Evolutionary conservation across 225 moss, liverwort and hornwort genomes (phyloP), one percentile per base, ranked within the genome.

Genomic region (Polytrichum commune): DNA sequence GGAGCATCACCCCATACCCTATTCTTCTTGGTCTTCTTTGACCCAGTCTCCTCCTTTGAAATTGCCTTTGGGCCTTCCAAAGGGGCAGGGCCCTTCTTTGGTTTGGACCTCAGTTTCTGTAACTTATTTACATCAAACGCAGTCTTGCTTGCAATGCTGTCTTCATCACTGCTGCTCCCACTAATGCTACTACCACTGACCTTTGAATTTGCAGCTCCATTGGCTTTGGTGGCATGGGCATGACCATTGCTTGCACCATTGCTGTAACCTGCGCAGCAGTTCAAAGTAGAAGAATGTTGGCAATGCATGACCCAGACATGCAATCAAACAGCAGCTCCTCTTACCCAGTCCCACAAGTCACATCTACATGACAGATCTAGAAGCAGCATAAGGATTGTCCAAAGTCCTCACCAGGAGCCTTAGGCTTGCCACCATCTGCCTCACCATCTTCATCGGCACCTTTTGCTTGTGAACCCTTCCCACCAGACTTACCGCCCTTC

Each of bases 101-200:
- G 73, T 75, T 92, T 75, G 67, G 5, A n/a, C 75, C 93, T 95
- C 80, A 95, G 80, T 80, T 91, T 98, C 70, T 86, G 85, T 85
- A 98, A 81, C 76, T 95, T 95, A 86, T 85, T 93, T 85, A 95
- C 92, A 88, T 98, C 91, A 74, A 98, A 98, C 4, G 98, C 98
- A 74, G 76, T 77, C 70, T 88, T 92, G 66, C 64, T 80, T 53
- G 78, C 81, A 74, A 78, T 84, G 73, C 66, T 72, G 64, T 94
- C 95, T 78, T 95, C 95, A 29, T 92, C 91, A 74, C 94, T 92
- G 84, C 93, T 91, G 74, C 86, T 90, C 69, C 93, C 90, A 86
- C 90, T 90, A 54, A 62, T 82, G 55, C 79, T 85, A 53, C 72
- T 82, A 64, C 79, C 83, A 67, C 73, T 85, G 13, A 74, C 82